Conservation (phyloP, 345 rosid genomes). For the Syzygium aqueum region DNA sequence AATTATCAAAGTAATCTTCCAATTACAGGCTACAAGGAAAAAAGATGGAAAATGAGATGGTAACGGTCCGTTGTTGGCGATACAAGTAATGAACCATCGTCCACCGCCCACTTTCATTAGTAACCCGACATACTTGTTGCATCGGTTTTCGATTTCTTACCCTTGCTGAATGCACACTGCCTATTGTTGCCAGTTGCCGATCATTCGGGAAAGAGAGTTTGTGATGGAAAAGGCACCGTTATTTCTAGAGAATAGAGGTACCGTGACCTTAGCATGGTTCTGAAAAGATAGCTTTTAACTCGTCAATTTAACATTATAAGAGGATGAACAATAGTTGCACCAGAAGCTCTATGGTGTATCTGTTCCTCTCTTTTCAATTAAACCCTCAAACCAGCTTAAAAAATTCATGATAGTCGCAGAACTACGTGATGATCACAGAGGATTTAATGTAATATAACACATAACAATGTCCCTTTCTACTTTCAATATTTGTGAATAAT, state of each 20-base stretch:
- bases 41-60: background rate
- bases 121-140: background rate
- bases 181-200: background rate
- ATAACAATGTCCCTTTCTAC: background rate
- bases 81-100: background rate
- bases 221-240: background rate
- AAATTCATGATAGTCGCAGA: background rate
- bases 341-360: background rate
- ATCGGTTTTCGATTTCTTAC: background rate
- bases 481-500: background rate
- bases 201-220: background rate
- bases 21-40: background rate
- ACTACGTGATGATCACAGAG: background rate
- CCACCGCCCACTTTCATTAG: background rate
- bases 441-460: background rate
- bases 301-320: background rate
- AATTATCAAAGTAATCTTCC: background rate
- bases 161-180: background rate
- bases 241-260: background rate
- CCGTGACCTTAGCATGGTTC: rapidly evolving
- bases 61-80: background rate
- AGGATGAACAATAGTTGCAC: background rate
- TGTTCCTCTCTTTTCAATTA: background rate
- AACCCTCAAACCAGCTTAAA: background rate
- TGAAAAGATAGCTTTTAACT: background rate